Evolutionary conservation across 164 flowering plant genomes (phyloP).

Genomic region (Kalanchoe fedtschenkoi): DNA sequence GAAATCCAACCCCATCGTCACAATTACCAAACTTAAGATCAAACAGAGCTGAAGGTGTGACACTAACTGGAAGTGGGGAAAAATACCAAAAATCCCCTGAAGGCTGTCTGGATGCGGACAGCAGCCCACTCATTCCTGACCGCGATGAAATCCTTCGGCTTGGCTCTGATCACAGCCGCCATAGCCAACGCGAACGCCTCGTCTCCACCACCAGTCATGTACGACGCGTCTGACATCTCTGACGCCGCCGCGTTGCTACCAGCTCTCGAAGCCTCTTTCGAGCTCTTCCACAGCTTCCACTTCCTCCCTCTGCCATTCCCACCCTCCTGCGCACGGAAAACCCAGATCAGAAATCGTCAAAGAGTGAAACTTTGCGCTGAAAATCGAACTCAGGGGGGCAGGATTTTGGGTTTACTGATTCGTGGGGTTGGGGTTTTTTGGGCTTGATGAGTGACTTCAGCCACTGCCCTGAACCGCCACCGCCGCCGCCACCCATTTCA

Average conservation of each 20-base stretch:
- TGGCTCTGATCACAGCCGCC: slow-evolving; percentile 1
- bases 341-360: not conserved
- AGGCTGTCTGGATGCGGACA: slow-evolving; percentile 78
- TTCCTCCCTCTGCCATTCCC: slow-evolving; percentile 22
- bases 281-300: slow-evolving; percentile 65
- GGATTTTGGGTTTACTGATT: not conserved
- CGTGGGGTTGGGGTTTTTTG: slow-evolving; percentile 29
- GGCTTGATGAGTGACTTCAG: slow-evolving; percentile 49
- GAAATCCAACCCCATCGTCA: not conserved
- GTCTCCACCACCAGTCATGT: slow-evolving; percentile 11
- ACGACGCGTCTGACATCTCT: slow-evolving; percentile 18
- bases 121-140: slow-evolving; percentile 93
- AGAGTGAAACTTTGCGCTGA: not conserved
- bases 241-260: slow-evolving; percentile 4
- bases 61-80: not conserved
- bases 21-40: not conserved
- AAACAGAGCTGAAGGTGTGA: not conserved
- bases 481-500: not conserved
- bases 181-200: not conserved
- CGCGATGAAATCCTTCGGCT: slow-evolving; percentile 56
- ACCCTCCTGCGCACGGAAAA: slow-evolving; percentile 24
- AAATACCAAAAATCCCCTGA: slow-evolving; percentile 79
- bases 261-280: slow-evolving; percentile 28
- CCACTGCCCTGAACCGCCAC: slow-evolving; percentile 88
- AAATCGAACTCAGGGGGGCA: not conserved